Percentiles rank a stretch among this genome's conserved stretches.
phyloP scores from a whole-genome alignment of 768 basidiomycete genomes.

The Candolleomyces eurysporus region DNA sequence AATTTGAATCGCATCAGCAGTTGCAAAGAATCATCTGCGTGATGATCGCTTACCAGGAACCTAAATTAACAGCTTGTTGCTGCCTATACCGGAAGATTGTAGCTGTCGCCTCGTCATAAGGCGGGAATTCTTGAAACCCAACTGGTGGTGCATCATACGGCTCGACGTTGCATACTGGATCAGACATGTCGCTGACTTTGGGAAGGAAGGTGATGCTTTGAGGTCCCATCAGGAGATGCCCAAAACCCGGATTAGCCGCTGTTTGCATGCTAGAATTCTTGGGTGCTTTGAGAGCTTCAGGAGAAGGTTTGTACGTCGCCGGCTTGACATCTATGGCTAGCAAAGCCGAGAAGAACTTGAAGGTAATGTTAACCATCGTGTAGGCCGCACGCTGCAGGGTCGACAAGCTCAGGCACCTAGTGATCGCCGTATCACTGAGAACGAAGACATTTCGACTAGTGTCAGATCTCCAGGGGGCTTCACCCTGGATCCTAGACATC shows the following conservation, averaged over 20 bases:
- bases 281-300: background rate
- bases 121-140: slow-evolving; percentile 36
- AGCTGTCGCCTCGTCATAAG: slow-evolving; percentile 49
- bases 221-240: background rate
- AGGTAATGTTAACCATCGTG: background rate
- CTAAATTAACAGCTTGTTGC: slow-evolving; percentile 64
- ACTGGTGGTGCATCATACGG: slow-evolving; percentile 29
- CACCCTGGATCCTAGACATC: background rate
- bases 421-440: too few relatives aligned
- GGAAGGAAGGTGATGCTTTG: slow-evolving; percentile 1
- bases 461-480: background rate
- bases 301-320: slow-evolving; percentile 5
- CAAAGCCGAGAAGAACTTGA: slow-evolving; percentile 1
- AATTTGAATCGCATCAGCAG: background rate
- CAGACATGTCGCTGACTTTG: slow-evolving; percentile 3
- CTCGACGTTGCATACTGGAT: slow-evolving; percentile 24
- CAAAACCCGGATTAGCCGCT: background rate
- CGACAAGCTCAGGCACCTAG: background rate
- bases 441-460: background rate
- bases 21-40: background rate
- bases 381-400: background rate
- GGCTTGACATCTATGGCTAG: background rate
- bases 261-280: background rate
- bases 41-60: slow-evolving; percentile 47
- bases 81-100: slow-evolving; percentile 58